A percentile compares a stretch with the other conserved stretches of the same genome.
phyloP scores from a whole-genome alignment of 192 early-diverging fungal species.

The Entomortierella chlamydospora region DNA sequence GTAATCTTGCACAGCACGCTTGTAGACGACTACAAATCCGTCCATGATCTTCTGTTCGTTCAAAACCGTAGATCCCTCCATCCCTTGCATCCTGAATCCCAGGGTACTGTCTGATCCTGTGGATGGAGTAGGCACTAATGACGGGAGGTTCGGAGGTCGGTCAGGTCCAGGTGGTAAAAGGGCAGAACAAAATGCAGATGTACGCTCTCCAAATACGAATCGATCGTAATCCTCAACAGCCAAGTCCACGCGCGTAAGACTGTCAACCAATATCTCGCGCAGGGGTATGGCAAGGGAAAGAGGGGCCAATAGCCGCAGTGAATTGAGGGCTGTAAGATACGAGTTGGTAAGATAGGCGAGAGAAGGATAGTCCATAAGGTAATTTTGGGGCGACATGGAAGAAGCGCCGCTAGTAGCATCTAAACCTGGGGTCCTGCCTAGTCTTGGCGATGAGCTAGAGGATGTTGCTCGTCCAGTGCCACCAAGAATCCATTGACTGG shows the following conservation, averaged over 20 bases:
- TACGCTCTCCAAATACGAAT: slow-evolving; percentile 42
- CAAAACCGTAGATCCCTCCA: slow-evolving; percentile 29
- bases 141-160: not conserved
- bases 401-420: not conserved
- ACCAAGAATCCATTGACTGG: slow-evolving; percentile 61
- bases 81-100: slow-evolving; percentile 21
- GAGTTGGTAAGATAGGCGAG: slow-evolving; percentile 75
- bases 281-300: slow-evolving; percentile 51
- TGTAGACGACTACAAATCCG: slow-evolving; percentile 45
- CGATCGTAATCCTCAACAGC: slow-evolving; percentile 43
- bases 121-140: not conserved
- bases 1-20: slow-evolving; percentile 50
- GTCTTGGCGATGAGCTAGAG: slow-evolving; percentile 14
- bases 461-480: slow-evolving; percentile 42
- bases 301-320: slow-evolving; percentile 69
- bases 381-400: slow-evolving; percentile 63
- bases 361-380: slow-evolving; percentile 72
- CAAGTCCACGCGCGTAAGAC: slow-evolving; percentile 24
- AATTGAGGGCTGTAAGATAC: slow-evolving; percentile 71
- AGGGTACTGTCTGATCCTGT: not conserved
- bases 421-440: slow-evolving; percentile 28
- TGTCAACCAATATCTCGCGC: slow-evolving; percentile 41
- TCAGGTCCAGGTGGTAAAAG: not conserved
- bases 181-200: slow-evolving; percentile 12
- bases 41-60: slow-evolving; percentile 51